Conservation (phyloP, 1,284 basidiomycete species). For the Pseudozyma pruni region DNA sequence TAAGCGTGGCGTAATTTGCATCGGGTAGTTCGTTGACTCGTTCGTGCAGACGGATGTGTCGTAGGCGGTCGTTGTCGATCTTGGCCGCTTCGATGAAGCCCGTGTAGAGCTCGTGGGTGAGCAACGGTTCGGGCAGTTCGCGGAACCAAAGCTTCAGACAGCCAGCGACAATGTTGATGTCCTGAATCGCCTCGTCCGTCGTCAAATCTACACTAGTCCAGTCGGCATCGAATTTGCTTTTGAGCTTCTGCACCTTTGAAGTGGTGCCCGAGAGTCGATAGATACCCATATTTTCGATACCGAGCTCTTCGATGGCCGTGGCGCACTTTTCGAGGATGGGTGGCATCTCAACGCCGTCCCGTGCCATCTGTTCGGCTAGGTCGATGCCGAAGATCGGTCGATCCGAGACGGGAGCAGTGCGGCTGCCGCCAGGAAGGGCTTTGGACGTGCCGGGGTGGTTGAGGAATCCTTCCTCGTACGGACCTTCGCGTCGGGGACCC, state of each 20-base stretch:
- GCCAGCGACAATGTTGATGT: constrained; percentile 95
- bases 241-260: constrained; percentile 85
- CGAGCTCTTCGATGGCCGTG: constrained; percentile 80
- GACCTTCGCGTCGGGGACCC: constrained; percentile 67
- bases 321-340: constrained; percentile 88
- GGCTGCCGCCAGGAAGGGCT: neutral
- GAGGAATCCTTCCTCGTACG: constrained; percentile 68
- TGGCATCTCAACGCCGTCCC: constrained; percentile 90
- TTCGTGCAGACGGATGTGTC: constrained; percentile 92
- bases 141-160: constrained; percentile 95
- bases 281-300: constrained; percentile 85
- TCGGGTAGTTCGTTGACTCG: constrained; percentile 97
- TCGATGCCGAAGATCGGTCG: constrained; percentile 81
- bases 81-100: constrained; percentile 95
- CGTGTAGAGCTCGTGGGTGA: constrained; percentile 85
- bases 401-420: constrained; percentile 63
- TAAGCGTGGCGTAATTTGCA: constrained; percentile 96
- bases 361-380: constrained; percentile 86
- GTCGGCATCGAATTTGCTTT: constrained; percentile 79
- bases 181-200: constrained; percentile 71
- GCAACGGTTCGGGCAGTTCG: constrained; percentile 91
- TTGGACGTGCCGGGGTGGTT: constrained; percentile 14
- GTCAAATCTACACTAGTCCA: constrained; percentile 62
- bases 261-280: constrained; percentile 93
- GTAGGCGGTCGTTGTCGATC: constrained; percentile 75